Percentiles rank a stretch among this genome's conserved stretches.
Evolutionary conservation across 2,329 filamentous ascomycete genomes (phyloP).

Genomic region (Paracoccidioides brasiliensis): DNA sequence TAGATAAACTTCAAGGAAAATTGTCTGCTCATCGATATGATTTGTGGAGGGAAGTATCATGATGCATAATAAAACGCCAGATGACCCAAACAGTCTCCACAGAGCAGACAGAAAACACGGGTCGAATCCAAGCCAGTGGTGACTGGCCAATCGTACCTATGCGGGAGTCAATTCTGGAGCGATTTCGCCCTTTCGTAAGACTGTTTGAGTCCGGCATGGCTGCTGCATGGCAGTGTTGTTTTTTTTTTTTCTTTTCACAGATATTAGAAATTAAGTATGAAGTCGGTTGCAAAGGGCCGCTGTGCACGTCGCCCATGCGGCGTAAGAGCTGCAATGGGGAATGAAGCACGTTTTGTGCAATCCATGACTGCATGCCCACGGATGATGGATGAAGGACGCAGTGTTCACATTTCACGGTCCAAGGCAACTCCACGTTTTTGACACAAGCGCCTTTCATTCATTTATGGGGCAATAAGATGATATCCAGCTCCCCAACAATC

Average conservation of each 20-base stretch:
- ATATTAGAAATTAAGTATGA: neutral
- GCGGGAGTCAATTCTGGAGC: neutral
- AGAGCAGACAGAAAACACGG: neutral
- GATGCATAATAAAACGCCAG: conserved; percentile 1
- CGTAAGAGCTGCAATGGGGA: neutral
- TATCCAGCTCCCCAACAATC: neutral
- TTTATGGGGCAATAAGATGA: neutral
- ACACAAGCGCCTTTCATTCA: neutral
- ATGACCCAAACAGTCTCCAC: neutral
- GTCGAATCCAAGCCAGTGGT: neutral
- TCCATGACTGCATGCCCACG: neutral
- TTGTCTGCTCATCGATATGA: neutral
- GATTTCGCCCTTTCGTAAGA: neutral
- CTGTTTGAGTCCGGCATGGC: neutral
- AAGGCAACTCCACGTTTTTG: neutral
- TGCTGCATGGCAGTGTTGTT: neutral
- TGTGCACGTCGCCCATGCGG: neutral
- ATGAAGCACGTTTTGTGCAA: neutral
- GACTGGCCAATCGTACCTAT: conserved; percentile 1
- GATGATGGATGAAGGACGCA: neutral
- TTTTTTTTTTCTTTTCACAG: neutral
- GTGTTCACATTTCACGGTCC: neutral
- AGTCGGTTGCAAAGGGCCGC: neutral
- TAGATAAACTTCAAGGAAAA: neutral
- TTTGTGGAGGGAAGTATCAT: conserved; percentile 1